Percentiles rank a stretch among this genome's conserved stretches.
Conservation (phyloP, 306 rosid species). For the Sphenostylis stenocarpa region DNA sequence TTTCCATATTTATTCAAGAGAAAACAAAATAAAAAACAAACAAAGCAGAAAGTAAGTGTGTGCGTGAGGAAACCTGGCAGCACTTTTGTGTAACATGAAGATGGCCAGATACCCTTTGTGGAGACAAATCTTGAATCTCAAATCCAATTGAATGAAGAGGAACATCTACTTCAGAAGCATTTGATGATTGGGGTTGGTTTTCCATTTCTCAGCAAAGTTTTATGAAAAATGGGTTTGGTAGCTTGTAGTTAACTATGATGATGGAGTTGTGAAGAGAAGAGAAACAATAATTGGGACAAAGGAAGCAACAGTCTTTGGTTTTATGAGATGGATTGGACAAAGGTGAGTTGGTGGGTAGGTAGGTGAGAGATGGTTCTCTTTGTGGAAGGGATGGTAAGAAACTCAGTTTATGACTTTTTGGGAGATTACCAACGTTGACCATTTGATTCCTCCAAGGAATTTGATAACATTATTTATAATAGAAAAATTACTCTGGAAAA, state of each 20-base stretch:
- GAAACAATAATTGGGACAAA: background rate
- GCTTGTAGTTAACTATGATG: background rate
- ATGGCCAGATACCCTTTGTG: conserved; percentile 58
- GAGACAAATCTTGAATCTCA: conserved; percentile 51
- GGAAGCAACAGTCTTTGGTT: background rate
- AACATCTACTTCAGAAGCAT: conserved; percentile 48
- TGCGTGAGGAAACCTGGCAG: conserved; percentile 52
- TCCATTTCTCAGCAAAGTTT: conserved; percentile 26
- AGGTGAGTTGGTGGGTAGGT: background rate
- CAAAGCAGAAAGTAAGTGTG: background rate
- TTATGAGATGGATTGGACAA: background rate
- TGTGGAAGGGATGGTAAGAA: background rate
- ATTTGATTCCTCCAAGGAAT: no score
- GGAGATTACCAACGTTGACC: no score
- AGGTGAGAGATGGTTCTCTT: background rate
- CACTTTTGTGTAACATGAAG: conserved; percentile 57
- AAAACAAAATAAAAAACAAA: background rate
- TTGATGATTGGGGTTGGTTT: conserved; percentile 21
- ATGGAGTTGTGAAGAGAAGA: background rate
- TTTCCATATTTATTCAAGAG: background rate
- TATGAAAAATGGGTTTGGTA: background rate
- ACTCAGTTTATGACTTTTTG: background rate
- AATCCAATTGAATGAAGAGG: conserved; percentile 68
- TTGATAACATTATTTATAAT: no score
- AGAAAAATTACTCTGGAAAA: no score